phyloP scores from a whole-genome alignment of 345 rosid species.

The Linum tenue region DNA sequence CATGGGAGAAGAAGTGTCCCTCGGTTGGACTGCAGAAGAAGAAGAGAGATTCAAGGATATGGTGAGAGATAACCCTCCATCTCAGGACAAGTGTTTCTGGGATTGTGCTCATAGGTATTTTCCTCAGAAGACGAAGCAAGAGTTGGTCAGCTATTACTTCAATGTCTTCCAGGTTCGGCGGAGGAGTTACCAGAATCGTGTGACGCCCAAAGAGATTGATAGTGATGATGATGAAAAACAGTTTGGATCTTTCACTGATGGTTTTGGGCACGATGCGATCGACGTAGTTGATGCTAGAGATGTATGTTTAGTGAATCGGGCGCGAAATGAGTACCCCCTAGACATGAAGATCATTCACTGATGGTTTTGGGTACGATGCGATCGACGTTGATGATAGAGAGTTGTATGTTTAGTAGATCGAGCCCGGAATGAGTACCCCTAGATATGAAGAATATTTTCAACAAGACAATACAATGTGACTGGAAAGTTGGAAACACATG shows the following conservation, averaged over 20 bases:
- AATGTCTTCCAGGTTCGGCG: slow-evolving; percentile 21
- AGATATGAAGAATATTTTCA: too few relatives aligned
- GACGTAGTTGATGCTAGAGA: slow-evolving; percentile 25
- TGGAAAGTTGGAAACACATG: too few relatives aligned
- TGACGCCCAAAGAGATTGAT: slow-evolving; percentile 21
- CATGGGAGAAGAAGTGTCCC: slow-evolving; percentile 28
- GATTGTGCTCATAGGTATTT: slow-evolving; percentile 11
- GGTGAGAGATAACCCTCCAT: slow-evolving; percentile 18
- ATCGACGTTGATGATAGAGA: slow-evolving; percentile 25
- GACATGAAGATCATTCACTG: slow-evolving; percentile 7
- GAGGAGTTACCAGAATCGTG: slow-evolving; percentile 25
- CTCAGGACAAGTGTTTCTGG: slow-evolving; percentile 21
- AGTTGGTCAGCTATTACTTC: slow-evolving; percentile 26
- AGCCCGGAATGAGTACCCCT: slow-evolving; percentile 27
- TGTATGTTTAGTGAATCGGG: slow-evolving; percentile 39
- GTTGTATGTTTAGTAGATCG: slow-evolving; percentile 37
- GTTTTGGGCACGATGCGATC: slow-evolving; percentile 41
- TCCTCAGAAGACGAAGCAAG: slow-evolving; percentile 16
- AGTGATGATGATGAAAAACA: slow-evolving; percentile 24
- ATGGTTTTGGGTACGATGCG: slow-evolving; percentile 39
- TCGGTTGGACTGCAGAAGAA: slow-evolving; percentile 22
- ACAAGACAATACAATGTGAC: too few relatives aligned
- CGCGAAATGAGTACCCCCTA: slow-evolving; percentile 29
- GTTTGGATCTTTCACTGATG: slow-evolving; percentile 23
- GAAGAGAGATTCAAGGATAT: slow-evolving; percentile 19